These are phyloP conservation scores for Fusarium lateritium DNA, from an alignment of 2,329 filamentous ascomycete species.

Conservation along the genomic window DNA sequence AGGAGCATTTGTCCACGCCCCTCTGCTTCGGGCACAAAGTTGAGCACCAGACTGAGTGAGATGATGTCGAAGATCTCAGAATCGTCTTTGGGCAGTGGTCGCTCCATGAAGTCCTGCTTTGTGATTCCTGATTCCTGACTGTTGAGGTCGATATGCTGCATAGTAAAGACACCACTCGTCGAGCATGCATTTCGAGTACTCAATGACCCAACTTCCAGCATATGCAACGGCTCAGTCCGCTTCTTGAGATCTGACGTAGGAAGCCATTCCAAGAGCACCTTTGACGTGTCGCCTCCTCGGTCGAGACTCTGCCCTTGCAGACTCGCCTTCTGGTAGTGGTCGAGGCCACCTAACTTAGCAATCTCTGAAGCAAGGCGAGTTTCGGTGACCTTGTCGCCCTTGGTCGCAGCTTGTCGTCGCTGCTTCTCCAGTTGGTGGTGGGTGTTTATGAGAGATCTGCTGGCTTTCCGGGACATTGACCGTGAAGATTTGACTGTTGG, in stretches of 20 bases:
- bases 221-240: slow-evolving; percentile 61
- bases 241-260: slow-evolving; percentile 50
- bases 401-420: slow-evolving; percentile 67
- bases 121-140: slow-evolving; percentile 86
- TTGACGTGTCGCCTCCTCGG: slow-evolving; percentile 77
- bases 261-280: slow-evolving; percentile 75
- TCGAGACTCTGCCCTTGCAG: slow-evolving; percentile 77
- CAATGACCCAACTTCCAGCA: slow-evolving; percentile 92
- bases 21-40: slow-evolving; percentile 87
- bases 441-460: slow-evolving; percentile 74
- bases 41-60: slow-evolving; percentile 91
- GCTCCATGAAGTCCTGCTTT: slow-evolving; percentile 94
- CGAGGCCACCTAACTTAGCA: slow-evolving; percentile 70
- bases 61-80: slow-evolving; percentile 86
- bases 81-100: slow-evolving; percentile 76
- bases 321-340: slow-evolving; percentile 76
- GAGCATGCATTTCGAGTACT: slow-evolving; percentile 90
- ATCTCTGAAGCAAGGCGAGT: slow-evolving; percentile 68
- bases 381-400: slow-evolving; percentile 65
- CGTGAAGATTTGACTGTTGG: slow-evolving; percentile 66
- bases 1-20: slow-evolving; percentile 88
- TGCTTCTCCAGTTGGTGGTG: slow-evolving; percentile 77
- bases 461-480: slow-evolving; percentile 76
- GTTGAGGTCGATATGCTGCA: slow-evolving; percentile 90
- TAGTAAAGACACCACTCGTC: slow-evolving; percentile 76